Base-by-base conservation (phyloP, 306 rosid genomes). In the Corylus avellana region DNA sequence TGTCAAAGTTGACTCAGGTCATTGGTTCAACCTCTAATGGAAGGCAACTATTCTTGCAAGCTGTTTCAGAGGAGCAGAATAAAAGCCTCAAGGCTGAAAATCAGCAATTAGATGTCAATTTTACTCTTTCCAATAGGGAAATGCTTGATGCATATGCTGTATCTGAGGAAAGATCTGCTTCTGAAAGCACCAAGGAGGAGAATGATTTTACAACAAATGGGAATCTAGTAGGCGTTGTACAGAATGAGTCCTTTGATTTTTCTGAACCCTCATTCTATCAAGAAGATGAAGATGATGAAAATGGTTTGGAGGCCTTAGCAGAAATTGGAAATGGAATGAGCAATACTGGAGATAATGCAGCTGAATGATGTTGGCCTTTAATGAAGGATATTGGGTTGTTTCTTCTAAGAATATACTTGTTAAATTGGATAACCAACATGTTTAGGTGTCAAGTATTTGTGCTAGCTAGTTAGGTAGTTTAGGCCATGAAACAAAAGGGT, bases 1-100 rank as follows among this genome's bases (percentile, higher is more conserved):
- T 80, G 39, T 22, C 56, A 4, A 57, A 80, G 56, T 55, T 11
- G 27, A 42, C 12, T 44, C 16, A 35, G 8, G 74, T 44, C 35
- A 18, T 32, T 4, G 47, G 51, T 63, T 16, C 8, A 51, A 63
- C 75, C 55, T 82, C 81, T 64, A 53, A 35, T 71, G 71, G 22
- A 81, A 39, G 80, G 55, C 25, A 81, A 6, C 49, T 72, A 39
- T 70, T 49, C 69, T 69, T 55, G 35, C 48, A 70, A 32, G 56
- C 39, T 44, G 32, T 78, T 55, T 17, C 13, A n/a, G 37, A 13
- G 75, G 49, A 77, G 68, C 22, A 42, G 13, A 11, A 44, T 10
- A 27, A 54, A 44, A 16, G 9, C 50, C 50, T 25, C 44, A 13
- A 44, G 12, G 32, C 70, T 39, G 32, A 27, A 54, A 54, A 29